Evolutionary conservation across 2,329 filamentous ascomycete species (phyloP), one percentile per base, ranked within the genome.

Genomic region (Ilyonectria robusta): DNA sequence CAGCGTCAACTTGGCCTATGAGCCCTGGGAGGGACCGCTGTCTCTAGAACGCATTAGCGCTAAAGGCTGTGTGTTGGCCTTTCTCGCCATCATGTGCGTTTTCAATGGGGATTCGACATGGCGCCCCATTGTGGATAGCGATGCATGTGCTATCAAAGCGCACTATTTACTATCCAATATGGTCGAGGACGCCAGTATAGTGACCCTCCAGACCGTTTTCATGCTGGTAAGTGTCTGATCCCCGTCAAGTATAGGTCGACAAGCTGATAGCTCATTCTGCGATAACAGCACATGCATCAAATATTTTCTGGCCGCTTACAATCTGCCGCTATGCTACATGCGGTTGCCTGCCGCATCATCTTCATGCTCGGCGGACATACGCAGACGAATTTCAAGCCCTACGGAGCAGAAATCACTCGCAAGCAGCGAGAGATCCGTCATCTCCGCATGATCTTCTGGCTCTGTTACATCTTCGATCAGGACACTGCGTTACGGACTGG

Each of bases 401-500:
- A 19, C 42, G 42, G 42, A 19, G 42, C 42, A 70, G 17, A 73
- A 51, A 48, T 48, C 40, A 59, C 33, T 10, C 58, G 68, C 5
- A 37, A 70, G 7, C 72, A 76, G 59, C 77, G 77, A 2, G 71
- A 75, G 53, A 72, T 76, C 50, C 69, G 75, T 13, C 78, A 82
- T 40, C 70, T 83, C 0, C 78, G 82, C 2, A 71, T 76, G 19
- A 59, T 88, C 0, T 89, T 88, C 71, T 89, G 87, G 86, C 70
- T 88, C 9, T 84, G 83, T 69, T 88, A 87, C 67, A 79, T 78
- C 3, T 73, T 86, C 23, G 87, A 89, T 70, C 88, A 87, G 68
- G 86, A 88, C 46, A 79, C 88, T n/a, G 79, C 84, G 1, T 78
- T 89, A 1, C 82, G 86, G 6, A 86, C 83, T 0, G 85, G 86